These are phyloP conservation scores for Silene vulgaris DNA, from an alignment of 179 eudicot genomes.

Conservation along the genomic window DNA sequence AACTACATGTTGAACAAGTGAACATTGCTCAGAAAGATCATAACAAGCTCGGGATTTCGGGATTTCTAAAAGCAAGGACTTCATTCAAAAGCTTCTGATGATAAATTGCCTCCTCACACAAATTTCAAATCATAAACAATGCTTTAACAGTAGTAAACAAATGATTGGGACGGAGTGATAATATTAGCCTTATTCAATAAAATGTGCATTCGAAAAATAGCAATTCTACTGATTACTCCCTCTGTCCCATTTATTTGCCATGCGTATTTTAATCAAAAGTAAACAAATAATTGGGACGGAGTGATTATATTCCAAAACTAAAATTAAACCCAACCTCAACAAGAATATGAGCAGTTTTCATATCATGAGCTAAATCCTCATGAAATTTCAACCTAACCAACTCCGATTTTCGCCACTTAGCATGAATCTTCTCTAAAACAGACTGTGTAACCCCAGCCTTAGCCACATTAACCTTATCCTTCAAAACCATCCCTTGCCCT, in stretches of 20 bases:
- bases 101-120: not conserved
- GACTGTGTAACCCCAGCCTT: conserved; percentile 82
- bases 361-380: conserved; percentile 79
- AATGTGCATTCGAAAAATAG: not conserved
- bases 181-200: not conserved
- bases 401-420: conserved; percentile 74
- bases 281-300: too few relatives aligned
- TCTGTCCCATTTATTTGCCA: too few relatives aligned
- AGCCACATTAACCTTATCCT: conserved; percentile 77
- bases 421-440: conserved; percentile 81
- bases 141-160: not conserved
- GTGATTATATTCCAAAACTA: not conserved
- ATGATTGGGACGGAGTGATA: too few relatives aligned
- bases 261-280: too few relatives aligned
- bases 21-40: not conserved
- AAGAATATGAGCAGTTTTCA: conserved; percentile 92
- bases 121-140: not conserved
- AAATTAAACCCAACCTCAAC: conserved; percentile 63
- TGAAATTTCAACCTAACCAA: conserved; percentile 88
- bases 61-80: not conserved
- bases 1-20: not conserved
- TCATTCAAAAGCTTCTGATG: not conserved
- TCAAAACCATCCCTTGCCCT: conserved; percentile 69
- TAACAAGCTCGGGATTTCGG: not conserved
- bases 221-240: not conserved